A percentile compares a stretch with the other conserved stretches of the same genome.
Conservation (phyloP, 2,329 filamentous ascomycete species). For the Alternaria sp. region DNA sequence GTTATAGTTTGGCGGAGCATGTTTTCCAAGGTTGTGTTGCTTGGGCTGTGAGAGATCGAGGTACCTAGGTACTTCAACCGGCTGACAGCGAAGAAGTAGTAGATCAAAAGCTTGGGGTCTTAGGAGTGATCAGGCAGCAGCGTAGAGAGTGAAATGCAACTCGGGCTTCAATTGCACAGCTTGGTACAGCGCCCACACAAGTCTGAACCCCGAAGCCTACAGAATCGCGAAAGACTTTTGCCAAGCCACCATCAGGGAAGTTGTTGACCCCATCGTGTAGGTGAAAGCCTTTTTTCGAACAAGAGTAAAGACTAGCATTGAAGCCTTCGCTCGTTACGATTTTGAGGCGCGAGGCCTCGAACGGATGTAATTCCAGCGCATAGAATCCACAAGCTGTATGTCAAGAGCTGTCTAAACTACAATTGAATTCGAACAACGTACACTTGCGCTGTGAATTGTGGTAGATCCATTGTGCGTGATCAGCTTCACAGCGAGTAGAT, state of each 20-base stretch:
- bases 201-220: neutral
- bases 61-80: too few relatives aligned
- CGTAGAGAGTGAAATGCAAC: rapidly evolving
- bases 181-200: too few relatives aligned
- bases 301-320: neutral
- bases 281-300: neutral
- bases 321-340: neutral
- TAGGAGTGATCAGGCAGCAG: neutral
- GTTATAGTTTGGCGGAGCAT: too few relatives aligned
- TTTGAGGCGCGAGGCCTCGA: neutral
- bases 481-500: neutral
- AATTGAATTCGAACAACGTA: neutral
- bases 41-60: too few relatives aligned
- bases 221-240: neutral
- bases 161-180: neutral
- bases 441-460: neutral
- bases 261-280: neutral
- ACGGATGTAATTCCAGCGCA: neutral
- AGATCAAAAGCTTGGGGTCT: too few relatives aligned
- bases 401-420: neutral
- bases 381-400: neutral
- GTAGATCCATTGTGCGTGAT: neutral
- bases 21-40: too few relatives aligned
- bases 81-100: neutral
- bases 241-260: neutral